Conservation (phyloP, 108 stramenopile species). For the Schizochytrium sp. region DNA sequence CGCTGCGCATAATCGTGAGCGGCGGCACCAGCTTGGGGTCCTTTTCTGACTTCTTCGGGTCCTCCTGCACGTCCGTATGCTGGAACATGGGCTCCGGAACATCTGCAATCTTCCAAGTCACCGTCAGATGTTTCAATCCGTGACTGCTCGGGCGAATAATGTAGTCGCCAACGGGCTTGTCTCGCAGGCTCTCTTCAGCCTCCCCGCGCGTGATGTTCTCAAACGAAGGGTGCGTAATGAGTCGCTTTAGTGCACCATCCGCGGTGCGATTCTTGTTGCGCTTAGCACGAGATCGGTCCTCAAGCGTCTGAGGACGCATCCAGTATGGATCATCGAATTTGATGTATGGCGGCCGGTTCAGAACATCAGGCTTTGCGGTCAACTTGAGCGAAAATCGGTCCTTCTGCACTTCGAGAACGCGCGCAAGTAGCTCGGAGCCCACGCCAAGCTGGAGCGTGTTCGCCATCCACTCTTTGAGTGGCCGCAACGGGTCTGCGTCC, state of each 20-base stretch:
- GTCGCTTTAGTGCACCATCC: background rate
- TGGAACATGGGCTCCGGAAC: background rate
- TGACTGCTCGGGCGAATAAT: slow-evolving; percentile 28
- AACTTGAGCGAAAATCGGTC: slow-evolving; percentile 79
- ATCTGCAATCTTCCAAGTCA: slow-evolving; percentile 23
- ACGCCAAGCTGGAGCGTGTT: slow-evolving; percentile 59
- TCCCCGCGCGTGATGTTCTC: slow-evolving; percentile 7
- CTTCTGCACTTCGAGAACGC: slow-evolving; percentile 77
- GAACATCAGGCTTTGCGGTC: slow-evolving; percentile 70
- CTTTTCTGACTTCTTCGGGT: background rate
- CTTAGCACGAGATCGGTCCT: background rate
- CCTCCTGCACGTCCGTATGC: background rate
- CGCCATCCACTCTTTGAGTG: slow-evolving; percentile 71
- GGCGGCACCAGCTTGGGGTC: background rate
- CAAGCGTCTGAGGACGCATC: background rate
- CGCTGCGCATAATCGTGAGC: background rate
- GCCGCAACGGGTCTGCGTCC: slow-evolving; percentile 64
- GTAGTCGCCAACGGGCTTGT: background rate
- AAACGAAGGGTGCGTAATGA: slow-evolving; percentile 24
- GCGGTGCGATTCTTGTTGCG: background rate
- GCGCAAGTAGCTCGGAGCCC: slow-evolving; percentile 65
- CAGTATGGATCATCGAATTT: background rate
- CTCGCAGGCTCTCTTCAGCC: slow-evolving; percentile 17
- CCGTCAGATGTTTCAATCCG: slow-evolving; percentile 9
- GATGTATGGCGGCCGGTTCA: slow-evolving; percentile 55